Percentiles rank a stretch among this genome's conserved stretches.
Conservation (phyloP, 176 grass and related monocot species). For the Chrysopogon serrulatus region DNA sequence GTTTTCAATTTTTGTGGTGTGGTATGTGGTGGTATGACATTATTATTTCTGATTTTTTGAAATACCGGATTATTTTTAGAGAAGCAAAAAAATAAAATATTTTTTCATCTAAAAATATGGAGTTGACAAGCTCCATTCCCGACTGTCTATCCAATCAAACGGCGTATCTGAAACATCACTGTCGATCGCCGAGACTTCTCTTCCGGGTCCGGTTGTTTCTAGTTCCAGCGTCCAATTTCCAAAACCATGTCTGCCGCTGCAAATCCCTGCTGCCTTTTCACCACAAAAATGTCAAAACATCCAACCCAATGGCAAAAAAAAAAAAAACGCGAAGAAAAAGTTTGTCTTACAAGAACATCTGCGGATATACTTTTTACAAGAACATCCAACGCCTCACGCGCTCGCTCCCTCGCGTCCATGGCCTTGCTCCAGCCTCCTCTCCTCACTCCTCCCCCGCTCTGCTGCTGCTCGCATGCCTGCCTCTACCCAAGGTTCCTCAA, state of each 20-base stretch:
- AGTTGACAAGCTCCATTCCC: background rate
- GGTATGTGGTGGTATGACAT: background rate
- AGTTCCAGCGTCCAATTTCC: background rate
- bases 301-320: background rate
- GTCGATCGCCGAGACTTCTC: background rate
- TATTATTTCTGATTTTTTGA: background rate
- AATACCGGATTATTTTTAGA: background rate
- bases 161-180: background rate
- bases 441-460: conserved; percentile 12
- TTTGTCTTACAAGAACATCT: background rate
- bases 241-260: background rate
- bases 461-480: conserved; percentile 24
- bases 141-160: background rate
- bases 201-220: background rate
- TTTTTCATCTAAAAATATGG: background rate
- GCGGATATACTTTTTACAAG: background rate
- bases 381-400: background rate
- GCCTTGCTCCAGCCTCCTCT: conserved; percentile 14
- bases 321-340: background rate
- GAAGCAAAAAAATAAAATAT: background rate
- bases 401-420: conserved; percentile 8
- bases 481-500: background rate
- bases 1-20: background rate
- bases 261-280: background rate
- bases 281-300: conserved; percentile 26